These are phyloP conservation scores for Lichtheimia ornata DNA, from an alignment of 371 early-diverging fungal genomes.

Conservation along the genomic window DNA sequence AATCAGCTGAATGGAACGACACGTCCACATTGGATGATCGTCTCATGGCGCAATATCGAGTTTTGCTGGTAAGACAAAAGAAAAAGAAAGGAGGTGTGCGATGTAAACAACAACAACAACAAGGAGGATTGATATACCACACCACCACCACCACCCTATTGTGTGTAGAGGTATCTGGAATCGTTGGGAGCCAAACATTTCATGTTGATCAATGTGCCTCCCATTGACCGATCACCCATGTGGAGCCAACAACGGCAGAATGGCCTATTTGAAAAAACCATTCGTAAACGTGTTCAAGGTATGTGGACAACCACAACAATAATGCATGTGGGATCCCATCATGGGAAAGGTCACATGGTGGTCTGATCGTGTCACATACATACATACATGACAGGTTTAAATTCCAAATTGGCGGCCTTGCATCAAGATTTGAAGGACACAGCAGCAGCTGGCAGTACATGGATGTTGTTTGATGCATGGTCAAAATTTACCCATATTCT, in stretches of 20 bases:
- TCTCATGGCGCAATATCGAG: slow-evolving; percentile 23
- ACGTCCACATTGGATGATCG: slow-evolving; percentile 15
- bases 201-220: slow-evolving; percentile 38
- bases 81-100: too few species aligned
- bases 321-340: not conserved
- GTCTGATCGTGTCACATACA: not conserved
- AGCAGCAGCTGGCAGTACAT: not conserved
- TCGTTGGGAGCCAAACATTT: slow-evolving; percentile 27
- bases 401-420: slow-evolving; percentile 21
- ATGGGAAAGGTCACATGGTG: not conserved
- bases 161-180: slow-evolving; percentile 18
- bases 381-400: slow-evolving; percentile 25
- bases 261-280: not conserved
- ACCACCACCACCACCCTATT: too few species aligned
- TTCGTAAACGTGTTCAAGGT: slow-evolving; percentile 25
- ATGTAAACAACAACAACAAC: too few species aligned
- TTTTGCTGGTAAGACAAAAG: slow-evolving; percentile 22
- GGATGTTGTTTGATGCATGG: slow-evolving; percentile 34
- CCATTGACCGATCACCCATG: slow-evolving; percentile 34
- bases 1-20: slow-evolving; percentile 26
- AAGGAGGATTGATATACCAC: too few species aligned
- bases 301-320: not conserved
- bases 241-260: slow-evolving; percentile 19
- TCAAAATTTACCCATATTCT: slow-evolving; percentile 24
- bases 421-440: slow-evolving; percentile 12